These are phyloP conservation scores for Saposhnikovia divaricata DNA, from an alignment of 129 eudicot genomes.

Conservation along the genomic window DNA sequence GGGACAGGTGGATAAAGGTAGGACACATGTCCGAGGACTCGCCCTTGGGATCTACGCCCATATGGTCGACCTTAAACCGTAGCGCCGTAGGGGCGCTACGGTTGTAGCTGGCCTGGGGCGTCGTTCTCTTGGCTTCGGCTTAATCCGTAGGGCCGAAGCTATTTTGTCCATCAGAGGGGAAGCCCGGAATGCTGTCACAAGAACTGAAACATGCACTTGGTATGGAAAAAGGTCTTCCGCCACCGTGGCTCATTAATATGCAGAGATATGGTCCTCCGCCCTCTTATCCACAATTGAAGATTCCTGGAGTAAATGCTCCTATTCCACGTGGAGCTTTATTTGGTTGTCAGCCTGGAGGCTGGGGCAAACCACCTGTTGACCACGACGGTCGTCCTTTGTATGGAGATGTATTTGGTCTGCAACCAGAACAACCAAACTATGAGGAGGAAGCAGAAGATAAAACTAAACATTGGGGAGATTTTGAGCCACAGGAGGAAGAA, in stretches of 20 bases:
- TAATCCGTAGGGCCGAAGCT: too few relatives aligned
- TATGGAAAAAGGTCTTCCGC: conserved; percentile 97
- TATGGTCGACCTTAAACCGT: too few relatives aligned
- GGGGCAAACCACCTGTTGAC: conserved; percentile 99
- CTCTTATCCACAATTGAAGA: conserved; percentile 84
- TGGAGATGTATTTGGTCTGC: conserved; percentile 90
- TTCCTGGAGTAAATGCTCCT: conserved; percentile 95
- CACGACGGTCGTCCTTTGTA: conserved; percentile 88
- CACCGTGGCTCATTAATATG: conserved; percentile 99
- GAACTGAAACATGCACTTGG: conserved; percentile 95
- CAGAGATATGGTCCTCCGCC: conserved; percentile 99
- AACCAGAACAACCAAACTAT: conserved; percentile 72
- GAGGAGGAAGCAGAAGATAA: conserved; percentile 97
- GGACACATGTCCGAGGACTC: too few relatives aligned
- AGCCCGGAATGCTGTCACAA: conserved; percentile 79
- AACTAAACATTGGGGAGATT: conserved; percentile 94
- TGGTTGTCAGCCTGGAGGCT: conserved; percentile 93
- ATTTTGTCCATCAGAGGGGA: too few relatives aligned
- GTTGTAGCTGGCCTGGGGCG: too few relatives aligned
- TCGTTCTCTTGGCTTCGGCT: too few relatives aligned
- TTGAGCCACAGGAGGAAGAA: conserved; percentile 87
- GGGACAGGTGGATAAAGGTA: too few relatives aligned
- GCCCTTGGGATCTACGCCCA: too few relatives aligned
- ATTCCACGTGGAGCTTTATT: conserved; percentile 88
- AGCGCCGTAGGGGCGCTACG: too few relatives aligned